These are phyloP conservation scores for Lipomyces yarrowii DNA, from an alignment of 1,139 yeast species.

Conservation along the genomic window DNA sequence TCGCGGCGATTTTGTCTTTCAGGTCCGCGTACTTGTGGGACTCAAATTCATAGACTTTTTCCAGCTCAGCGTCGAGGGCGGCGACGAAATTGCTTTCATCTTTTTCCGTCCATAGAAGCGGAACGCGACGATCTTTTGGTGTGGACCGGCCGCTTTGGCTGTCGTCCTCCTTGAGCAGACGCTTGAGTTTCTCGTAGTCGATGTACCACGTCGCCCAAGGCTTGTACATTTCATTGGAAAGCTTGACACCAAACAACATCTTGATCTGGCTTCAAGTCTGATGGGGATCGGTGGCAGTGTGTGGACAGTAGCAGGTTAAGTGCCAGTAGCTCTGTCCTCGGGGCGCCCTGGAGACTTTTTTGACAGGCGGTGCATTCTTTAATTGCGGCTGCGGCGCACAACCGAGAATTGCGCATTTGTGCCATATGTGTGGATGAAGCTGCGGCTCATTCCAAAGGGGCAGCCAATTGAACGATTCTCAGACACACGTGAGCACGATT, in stretches of 20 bases:
- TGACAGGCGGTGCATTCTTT: no score
- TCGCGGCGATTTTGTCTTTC: conserved; percentile 60
- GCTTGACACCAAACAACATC: conserved; percentile 86
- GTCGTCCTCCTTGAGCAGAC: conserved; percentile 72
- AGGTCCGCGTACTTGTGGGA: conserved; percentile 68
- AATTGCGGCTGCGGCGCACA: no score
- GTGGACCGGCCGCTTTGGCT: conserved; percentile 32
- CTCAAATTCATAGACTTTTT: conserved; percentile 91
- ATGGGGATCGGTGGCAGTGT: not conserved
- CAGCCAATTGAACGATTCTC: no score
- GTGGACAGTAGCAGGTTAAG: not conserved
- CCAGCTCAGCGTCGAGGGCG: conserved; percentile 81
- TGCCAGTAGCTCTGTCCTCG: no score
- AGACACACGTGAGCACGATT: no score
- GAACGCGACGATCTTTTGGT: conserved; percentile 34
- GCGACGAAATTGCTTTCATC: conserved; percentile 85
- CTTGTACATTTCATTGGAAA: conserved; percentile 76
- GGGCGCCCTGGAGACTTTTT: no score
- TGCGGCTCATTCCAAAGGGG: no score
- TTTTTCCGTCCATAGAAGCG: conserved; percentile 63
- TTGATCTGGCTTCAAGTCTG: not conserved
- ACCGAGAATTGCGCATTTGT: no score
- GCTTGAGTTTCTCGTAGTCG: conserved; percentile 76
- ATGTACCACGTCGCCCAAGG: conserved; percentile 90
- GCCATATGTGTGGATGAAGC: no score